phyloP scores from a whole-genome alignment of 1,284 basidiomycete genomes.

The Fomitopsis schrenkii region DNA sequence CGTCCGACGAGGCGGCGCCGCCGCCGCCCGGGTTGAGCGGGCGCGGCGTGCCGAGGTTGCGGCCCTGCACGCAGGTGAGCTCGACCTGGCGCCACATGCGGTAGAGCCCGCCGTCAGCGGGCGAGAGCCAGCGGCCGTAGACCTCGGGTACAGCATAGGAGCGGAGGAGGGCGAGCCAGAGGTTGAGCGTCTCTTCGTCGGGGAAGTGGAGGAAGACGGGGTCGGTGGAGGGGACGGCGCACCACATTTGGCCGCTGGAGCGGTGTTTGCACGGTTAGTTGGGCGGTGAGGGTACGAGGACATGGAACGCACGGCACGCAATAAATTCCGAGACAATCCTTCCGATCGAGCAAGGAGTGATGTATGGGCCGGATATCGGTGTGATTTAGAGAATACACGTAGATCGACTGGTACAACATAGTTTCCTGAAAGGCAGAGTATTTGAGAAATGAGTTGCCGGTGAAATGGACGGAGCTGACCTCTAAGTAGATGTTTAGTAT shows the following conservation, averaged over 20 bases:
- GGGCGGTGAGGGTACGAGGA: neutral
- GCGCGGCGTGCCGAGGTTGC: slow-evolving; percentile 50
- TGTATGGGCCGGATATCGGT: slow-evolving; percentile 71
- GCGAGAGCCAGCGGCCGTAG: slow-evolving; percentile 56
- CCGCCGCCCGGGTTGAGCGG: slow-evolving; percentile 4
- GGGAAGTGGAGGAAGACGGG: slow-evolving; percentile 69
- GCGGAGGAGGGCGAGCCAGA: slow-evolving; percentile 71
- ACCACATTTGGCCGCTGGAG: slow-evolving; percentile 58
- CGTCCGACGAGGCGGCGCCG: slow-evolving; percentile 13
- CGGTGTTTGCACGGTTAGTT: slow-evolving; percentile 1
- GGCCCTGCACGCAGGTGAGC: slow-evolving; percentile 63
- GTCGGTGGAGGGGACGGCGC: slow-evolving; percentile 48
- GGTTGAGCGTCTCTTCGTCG: slow-evolving; percentile 53
- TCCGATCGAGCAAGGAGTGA: slow-evolving; percentile 65
- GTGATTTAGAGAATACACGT: slow-evolving; percentile 66
- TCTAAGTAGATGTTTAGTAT: slow-evolving; percentile 71
- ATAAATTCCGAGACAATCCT: slow-evolving; percentile 68
- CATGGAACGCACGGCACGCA: slow-evolving; percentile 44
- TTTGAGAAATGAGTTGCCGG: neutral
- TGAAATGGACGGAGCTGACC: slow-evolving; percentile 34
- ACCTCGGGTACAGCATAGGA: slow-evolving; percentile 76
- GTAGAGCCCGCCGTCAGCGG: slow-evolving; percentile 69
- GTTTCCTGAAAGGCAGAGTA: slow-evolving; percentile 46
- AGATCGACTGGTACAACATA: slow-evolving; percentile 66
- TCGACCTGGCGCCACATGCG: slow-evolving; percentile 83